Evolutionary conservation across 2,329 filamentous ascomycete genomes (phyloP).

Genomic region (Stagonosporopsis chrysanthemi): DNA sequence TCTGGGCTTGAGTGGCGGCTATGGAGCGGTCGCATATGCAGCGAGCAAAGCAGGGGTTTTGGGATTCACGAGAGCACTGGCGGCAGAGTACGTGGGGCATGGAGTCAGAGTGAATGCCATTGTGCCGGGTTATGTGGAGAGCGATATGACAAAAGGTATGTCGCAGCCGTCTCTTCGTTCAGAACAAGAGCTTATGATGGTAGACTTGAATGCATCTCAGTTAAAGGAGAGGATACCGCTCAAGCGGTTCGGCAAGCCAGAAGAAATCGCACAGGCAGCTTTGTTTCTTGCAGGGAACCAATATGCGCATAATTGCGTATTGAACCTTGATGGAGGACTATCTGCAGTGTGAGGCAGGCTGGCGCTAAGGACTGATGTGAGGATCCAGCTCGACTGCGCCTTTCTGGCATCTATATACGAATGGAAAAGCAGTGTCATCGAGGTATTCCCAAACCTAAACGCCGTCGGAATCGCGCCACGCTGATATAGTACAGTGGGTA

Average conservation of each 20-base stretch:
- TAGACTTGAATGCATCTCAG: constrained; percentile 48
- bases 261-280: constrained; percentile 83
- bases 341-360: constrained; percentile 61
- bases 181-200: neutral
- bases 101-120: constrained; percentile 80
- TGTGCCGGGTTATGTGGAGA: constrained; percentile 82
- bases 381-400: neutral
- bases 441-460: constrained; percentile 28
- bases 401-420: constrained; percentile 3
- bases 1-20: constrained; percentile 72
- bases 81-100: constrained; percentile 65
- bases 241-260: constrained; percentile 69
- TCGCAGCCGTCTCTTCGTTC: neutral
- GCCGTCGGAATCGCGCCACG: constrained; percentile 21
- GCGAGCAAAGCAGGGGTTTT: constrained; percentile 83
- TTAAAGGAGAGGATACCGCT: constrained; percentile 66
- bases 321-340: constrained; percentile 86
- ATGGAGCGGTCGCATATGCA: constrained; percentile 76
- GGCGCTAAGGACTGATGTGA: neutral
- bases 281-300: constrained; percentile 77
- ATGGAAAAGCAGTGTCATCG: constrained; percentile 9
- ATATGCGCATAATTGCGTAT: constrained; percentile 86
- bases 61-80: constrained; percentile 72
- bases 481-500: constrained; percentile 23
- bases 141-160: constrained; percentile 76